Evolutionary conservation across 129 eudicot species (phyloP).

Genomic region (Scalesia atractyloides): DNA sequence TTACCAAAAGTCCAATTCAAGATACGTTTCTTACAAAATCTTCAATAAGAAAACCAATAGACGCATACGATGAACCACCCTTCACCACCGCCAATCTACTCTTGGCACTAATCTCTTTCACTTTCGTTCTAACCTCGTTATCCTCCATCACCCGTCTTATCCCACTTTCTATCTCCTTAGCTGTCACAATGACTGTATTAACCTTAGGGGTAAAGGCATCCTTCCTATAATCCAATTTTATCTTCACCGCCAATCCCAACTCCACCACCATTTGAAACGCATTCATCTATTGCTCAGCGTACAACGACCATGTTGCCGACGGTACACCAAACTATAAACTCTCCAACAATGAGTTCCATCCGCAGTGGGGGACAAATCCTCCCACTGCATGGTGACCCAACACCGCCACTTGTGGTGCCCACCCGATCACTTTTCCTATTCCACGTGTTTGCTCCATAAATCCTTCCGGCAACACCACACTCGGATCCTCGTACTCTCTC

Average conservation of each 20-base stretch:
- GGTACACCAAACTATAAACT: conserved; percentile 40
- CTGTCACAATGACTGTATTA: not conserved
- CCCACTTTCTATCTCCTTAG: conserved; percentile 6
- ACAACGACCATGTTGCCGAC: conserved; percentile 37
- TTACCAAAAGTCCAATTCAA: not conserved
- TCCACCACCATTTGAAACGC: conserved; percentile 43
- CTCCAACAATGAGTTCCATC: conserved; percentile 41
- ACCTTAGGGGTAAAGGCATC: not conserved
- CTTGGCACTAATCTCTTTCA: conserved; percentile 13
- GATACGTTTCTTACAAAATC: conserved; percentile 10
- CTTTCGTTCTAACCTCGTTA: conserved; percentile 10
- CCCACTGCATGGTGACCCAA: conserved; percentile 32
- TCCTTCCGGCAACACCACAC: conserved; percentile 33
- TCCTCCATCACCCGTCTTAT: conserved; percentile 20
- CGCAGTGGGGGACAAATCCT: conserved; percentile 45
- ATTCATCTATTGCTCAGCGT: conserved; percentile 43
- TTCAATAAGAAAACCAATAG: conserved; percentile 13
- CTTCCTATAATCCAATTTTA: conserved; percentile 24
- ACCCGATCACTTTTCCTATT: conserved; percentile 31
- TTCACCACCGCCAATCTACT: conserved; percentile 7
- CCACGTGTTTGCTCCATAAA: conserved; percentile 29
- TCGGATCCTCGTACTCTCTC: conserved; percentile 6
- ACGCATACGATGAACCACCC: conserved; percentile 26
- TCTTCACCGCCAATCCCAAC: conserved; percentile 35
- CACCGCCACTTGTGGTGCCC: conserved; percentile 44